Evolutionary conservation across 2,329 filamentous ascomycete genomes (phyloP).

Genomic region (Proliferodiscus dingleyae): DNA sequence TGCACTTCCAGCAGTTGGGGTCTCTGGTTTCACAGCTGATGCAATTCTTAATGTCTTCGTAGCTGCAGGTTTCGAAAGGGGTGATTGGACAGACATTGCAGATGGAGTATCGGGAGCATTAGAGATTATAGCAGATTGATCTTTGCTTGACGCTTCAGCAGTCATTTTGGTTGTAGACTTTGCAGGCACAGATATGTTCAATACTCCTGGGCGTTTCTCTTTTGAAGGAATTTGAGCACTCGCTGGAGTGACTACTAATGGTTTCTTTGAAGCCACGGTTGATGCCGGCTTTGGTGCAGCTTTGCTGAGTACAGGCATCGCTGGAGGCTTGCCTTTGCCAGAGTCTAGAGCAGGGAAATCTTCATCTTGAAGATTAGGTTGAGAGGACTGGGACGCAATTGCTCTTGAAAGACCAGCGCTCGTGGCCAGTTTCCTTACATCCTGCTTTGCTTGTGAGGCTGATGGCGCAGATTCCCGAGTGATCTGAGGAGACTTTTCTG

Average conservation of each 20-base stretch:
- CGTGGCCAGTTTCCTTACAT: conserved; percentile 41
- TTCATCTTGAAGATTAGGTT: conserved; percentile 48
- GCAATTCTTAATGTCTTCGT: conserved; percentile 67
- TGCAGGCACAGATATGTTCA: conserved; percentile 48
- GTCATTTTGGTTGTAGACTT: conserved; percentile 29
- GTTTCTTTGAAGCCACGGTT: conserved; percentile 2
- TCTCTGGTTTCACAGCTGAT: conserved; percentile 60
- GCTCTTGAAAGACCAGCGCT: conserved; percentile 45
- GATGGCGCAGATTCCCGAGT: conserved; percentile 4
- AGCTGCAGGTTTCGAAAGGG: conserved; percentile 44
- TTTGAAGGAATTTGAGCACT: conserved; percentile 12
- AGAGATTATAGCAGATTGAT: conserved; percentile 36
- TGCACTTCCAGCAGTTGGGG: conserved; percentile 35
- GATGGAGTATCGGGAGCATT: conserved; percentile 42
- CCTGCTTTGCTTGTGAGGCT: conserved; percentile 37
- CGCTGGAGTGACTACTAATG: background rate
- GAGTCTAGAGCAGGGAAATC: conserved; percentile 57
- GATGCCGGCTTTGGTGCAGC: conserved; percentile 2
- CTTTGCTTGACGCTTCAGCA: conserved; percentile 11
- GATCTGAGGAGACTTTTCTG: conserved; percentile 16
- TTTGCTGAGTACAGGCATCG: conserved; percentile 8
- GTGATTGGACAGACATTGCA: conserved; percentile 48
- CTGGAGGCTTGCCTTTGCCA: conserved; percentile 26
- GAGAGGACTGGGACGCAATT: conserved; percentile 31
- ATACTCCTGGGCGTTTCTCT: conserved; percentile 30